These are phyloP conservation scores for Hibiscus trionum DNA, from an alignment of 345 rosid species.

Conservation along the genomic window DNA sequence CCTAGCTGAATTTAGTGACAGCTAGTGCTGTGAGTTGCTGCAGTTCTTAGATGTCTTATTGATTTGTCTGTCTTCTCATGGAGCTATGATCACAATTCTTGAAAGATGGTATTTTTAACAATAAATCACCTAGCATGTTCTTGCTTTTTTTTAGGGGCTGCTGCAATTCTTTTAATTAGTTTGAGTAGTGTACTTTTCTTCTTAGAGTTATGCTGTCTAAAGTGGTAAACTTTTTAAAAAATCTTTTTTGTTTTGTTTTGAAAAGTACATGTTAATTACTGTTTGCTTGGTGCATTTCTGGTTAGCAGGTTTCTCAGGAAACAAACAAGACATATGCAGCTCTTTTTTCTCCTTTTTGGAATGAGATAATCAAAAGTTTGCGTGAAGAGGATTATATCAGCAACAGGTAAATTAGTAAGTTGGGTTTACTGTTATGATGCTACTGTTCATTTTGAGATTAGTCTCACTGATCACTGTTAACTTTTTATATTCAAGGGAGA, in stretches of 20 bases:
- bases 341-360: conserved; percentile 97
- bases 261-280: not conserved
- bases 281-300: conserved; percentile 6
- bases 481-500: conserved; percentile 54
- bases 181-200: not conserved
- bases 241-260: not conserved
- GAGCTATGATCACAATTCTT: not conserved
- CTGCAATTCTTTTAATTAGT: too few species aligned
- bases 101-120: not conserved
- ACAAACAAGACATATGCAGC: conserved; percentile 72
- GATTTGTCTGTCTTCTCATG: not conserved
- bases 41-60: not conserved
- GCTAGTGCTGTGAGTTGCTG: too few species aligned
- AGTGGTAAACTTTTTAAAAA: not conserved
- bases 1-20: too few species aligned
- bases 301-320: conserved; percentile 56
- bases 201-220: not conserved
- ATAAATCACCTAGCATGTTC: not conserved
- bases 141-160: not conserved
- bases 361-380: conserved; percentile 87
- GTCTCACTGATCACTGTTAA: not conserved
- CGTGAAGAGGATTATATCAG: conserved; percentile 95
- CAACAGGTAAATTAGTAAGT: conserved; percentile 48
- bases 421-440: conserved; percentile 8
- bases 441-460: conserved; percentile 7